phyloP scores from a whole-genome alignment of 106 monocot species.

The Dendrobium officinale region DNA sequence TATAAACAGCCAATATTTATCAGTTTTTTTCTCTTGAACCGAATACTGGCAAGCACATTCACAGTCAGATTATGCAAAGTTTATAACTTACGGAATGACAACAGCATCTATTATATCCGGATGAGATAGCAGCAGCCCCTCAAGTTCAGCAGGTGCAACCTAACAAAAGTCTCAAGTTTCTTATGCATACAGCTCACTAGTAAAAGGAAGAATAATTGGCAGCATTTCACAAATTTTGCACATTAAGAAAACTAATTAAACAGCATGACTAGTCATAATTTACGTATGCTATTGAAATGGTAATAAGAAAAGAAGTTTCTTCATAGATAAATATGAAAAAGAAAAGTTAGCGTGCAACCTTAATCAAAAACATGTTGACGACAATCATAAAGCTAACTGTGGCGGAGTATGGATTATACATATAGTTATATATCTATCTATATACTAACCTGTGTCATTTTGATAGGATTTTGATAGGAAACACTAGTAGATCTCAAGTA shows the following conservation, averaged over 20 bases:
- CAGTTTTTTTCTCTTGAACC: background rate
- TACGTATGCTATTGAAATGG: background rate
- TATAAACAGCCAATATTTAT: slow-evolving; percentile 3
- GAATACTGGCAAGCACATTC: background rate
- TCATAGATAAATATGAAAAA: background rate
- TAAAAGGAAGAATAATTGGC: background rate
- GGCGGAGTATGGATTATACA: too few relatives aligned
- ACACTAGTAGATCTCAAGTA: too few relatives aligned
- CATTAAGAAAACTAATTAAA: background rate
- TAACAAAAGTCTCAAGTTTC: slow-evolving; percentile 8
- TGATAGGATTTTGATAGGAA: too few relatives aligned
- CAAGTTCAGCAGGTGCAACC: slow-evolving; percentile 97
- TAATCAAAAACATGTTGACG: too few relatives aligned
- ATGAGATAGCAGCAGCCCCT: slow-evolving; percentile 78
- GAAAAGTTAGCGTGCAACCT: too few relatives aligned
- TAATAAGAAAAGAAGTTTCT: background rate
- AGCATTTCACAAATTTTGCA: background rate
- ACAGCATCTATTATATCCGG: slow-evolving; percentile 81
- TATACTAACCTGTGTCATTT: too few relatives aligned
- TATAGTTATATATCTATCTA: too few relatives aligned
- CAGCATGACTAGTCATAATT: background rate
- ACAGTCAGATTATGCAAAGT: too few relatives aligned
- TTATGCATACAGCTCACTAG: background rate
- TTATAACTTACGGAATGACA: slow-evolving; percentile 76
- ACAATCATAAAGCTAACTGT: too few relatives aligned